Percentiles rank a stretch among this genome's conserved stretches.
These are phyloP conservation scores for Aspergillus taichungensis DNA, from an alignment of 495 filamentous ascomycete species.

Conservation along the genomic window DNA sequence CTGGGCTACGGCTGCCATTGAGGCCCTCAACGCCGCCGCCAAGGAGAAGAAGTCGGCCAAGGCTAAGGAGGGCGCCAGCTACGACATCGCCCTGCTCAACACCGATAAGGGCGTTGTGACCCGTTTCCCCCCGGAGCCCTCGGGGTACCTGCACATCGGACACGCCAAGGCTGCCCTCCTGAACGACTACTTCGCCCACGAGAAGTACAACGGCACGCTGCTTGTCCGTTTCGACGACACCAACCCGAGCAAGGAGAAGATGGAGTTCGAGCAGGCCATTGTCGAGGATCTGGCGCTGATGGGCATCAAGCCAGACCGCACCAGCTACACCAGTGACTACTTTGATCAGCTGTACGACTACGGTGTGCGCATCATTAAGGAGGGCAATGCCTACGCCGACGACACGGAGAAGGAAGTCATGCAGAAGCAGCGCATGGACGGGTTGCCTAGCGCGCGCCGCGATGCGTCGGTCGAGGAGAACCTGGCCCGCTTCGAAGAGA, in stretches of 20 bases:
- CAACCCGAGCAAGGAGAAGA: constrained; percentile 87
- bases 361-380: constrained; percentile 68
- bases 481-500: constrained; percentile 72
- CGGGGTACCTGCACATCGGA: constrained; percentile 89
- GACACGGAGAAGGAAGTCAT: constrained; percentile 85
- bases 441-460: constrained; percentile 65
- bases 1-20: constrained; percentile 42
- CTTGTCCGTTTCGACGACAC: constrained; percentile 87
- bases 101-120: constrained; percentile 90
- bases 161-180: constrained; percentile 89
- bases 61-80: constrained; percentile 78
- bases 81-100: constrained; percentile 81
- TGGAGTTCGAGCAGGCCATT: constrained; percentile 85
- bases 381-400: constrained; percentile 81
- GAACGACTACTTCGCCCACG: constrained; percentile 90
- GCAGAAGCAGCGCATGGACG: constrained; percentile 66
- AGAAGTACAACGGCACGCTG: constrained; percentile 75
- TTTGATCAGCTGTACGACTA: constrained; percentile 81
- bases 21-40: constrained; percentile 49
- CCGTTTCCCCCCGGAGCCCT: constrained; percentile 92
- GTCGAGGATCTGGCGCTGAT: constrained; percentile 77
- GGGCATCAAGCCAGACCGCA: constrained; percentile 73
- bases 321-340: constrained; percentile 80
- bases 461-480: constrained; percentile 74
- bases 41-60: constrained; percentile 59